Percentiles rank a stretch among this genome's conserved stretches.
These are phyloP conservation scores for Saccharomycopsis selenospora DNA, from an alignment of 805 yeast species.

Conservation along the genomic window DNA sequence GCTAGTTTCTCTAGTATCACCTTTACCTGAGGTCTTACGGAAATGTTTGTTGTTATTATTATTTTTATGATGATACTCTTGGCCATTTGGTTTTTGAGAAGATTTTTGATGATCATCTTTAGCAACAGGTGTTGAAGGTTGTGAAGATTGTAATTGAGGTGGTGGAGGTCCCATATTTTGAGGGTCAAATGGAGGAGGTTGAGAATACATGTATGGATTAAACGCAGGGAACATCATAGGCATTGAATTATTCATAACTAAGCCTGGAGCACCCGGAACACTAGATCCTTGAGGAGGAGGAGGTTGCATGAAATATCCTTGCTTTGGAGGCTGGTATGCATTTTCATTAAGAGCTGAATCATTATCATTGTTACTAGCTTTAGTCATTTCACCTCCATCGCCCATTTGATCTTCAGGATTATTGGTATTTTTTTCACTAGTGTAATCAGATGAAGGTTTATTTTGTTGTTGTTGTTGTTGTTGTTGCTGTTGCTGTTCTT, in stretches of 20 bases:
- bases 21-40: constrained; percentile 4
- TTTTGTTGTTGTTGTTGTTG: background rate
- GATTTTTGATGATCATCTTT: too few species aligned
- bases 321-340: background rate
- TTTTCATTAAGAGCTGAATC: background rate
- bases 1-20: background rate
- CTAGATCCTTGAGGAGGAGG: background rate
- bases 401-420: constrained; percentile 3
- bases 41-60: constrained; percentile 5
- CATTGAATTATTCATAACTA: constrained; percentile 19
- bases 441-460: background rate
- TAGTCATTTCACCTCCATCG: constrained; percentile 16
- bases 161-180: constrained; percentile 21
- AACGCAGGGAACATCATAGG: constrained; percentile 46
- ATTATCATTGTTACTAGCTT: constrained; percentile 4
- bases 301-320: background rate
- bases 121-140: too few species aligned
- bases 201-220: constrained; percentile 34
- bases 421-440: constrained; percentile 1
- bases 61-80: too few species aligned
- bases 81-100: too few species aligned
- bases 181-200: constrained; percentile 15
- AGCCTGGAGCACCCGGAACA: too few species aligned
- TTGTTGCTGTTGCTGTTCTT: constrained; percentile 11
- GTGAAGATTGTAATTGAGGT: too few species aligned